Evolutionary conservation across 805 yeast species (phyloP).

Genomic region (Teunomyces atbi): DNA sequence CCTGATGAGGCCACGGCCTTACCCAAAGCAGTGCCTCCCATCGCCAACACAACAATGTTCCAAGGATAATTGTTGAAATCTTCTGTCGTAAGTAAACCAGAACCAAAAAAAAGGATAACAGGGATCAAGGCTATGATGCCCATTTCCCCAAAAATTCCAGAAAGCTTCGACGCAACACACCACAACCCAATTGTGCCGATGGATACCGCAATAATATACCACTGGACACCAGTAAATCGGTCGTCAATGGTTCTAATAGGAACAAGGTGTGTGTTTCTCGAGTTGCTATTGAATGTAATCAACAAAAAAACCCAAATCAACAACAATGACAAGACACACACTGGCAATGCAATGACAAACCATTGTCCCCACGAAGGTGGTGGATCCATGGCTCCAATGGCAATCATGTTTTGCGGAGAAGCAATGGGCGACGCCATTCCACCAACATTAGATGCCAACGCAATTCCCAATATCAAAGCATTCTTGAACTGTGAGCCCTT

Average conservation of each 20-base stretch:
- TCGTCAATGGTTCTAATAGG: constrained; percentile 62
- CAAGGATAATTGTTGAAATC: constrained; percentile 95
- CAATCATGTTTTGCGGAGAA: constrained; percentile 55
- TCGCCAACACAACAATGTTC: constrained; percentile 93
- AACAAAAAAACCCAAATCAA: constrained; percentile 51
- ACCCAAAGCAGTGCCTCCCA: constrained; percentile 97
- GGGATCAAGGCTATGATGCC: constrained; percentile 95
- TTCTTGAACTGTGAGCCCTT: constrained; percentile 39
- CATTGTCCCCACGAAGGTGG: constrained; percentile 57
- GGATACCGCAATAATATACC: constrained; percentile 70
- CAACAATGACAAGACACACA: constrained; percentile 39
- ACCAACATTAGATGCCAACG: constrained; percentile 51
- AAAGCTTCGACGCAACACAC: constrained; percentile 81
- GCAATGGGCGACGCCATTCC: constrained; percentile 59
- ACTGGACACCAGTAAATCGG: constrained; percentile 67
- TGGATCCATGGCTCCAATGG: constrained; percentile 52
- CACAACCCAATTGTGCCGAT: constrained; percentile 74
- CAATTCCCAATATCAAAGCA: constrained; percentile 46
- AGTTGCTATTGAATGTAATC: constrained; percentile 52
- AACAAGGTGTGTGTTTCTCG: constrained; percentile 47
- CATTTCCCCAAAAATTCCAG: constrained; percentile 84
- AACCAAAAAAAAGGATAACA: constrained; percentile 85
- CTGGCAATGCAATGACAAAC: constrained; percentile 52
- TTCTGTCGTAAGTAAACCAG: constrained; percentile 81
- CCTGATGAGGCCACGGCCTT: constrained; percentile 94